phyloP scores from a whole-genome alignment of 352 stramenopile species.

The Globisporangium middletonii region DNA sequence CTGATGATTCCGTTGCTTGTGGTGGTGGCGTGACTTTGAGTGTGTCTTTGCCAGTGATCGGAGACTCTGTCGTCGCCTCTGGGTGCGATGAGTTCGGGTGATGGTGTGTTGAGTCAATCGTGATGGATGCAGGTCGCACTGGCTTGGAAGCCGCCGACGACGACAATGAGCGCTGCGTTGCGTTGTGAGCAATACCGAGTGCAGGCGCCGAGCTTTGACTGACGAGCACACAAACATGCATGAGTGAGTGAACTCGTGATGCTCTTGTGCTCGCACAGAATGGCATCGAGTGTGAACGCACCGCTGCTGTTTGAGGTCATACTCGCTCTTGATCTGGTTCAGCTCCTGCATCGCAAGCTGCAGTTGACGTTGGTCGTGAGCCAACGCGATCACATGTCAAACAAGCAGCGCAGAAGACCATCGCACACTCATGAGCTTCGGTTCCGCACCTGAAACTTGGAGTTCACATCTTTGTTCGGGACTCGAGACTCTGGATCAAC shows the following conservation, averaged over 20 bases:
- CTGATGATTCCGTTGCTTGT: neutral
- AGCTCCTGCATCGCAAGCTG: conserved; percentile 35
- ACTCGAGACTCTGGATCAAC: neutral
- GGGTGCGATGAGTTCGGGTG: neutral
- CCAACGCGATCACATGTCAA: neutral
- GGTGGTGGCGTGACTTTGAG: neutral
- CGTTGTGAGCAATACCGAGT: neutral
- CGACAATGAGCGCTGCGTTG: neutral
- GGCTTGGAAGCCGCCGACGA: neutral
- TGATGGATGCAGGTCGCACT: neutral
- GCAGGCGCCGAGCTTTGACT: conserved; percentile 22
- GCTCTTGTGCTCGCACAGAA: neutral
- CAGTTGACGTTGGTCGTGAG: neutral
- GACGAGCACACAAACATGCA: neutral
- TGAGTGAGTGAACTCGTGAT: neutral
- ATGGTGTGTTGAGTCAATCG: neutral
- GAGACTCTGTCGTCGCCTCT: neutral
- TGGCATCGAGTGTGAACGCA: conserved; percentile 1
- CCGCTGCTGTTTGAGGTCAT: conserved; percentile 29
- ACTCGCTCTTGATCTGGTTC: conserved; percentile 37
- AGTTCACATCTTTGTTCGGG: conserved; percentile 23
- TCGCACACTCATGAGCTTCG: neutral
- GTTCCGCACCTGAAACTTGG: conserved; percentile 35
- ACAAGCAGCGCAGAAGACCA: neutral
- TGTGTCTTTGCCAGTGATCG: no score